Evolutionary conservation across 257 asterid species (phyloP).

Genomic region (Paulownia fortunei): DNA sequence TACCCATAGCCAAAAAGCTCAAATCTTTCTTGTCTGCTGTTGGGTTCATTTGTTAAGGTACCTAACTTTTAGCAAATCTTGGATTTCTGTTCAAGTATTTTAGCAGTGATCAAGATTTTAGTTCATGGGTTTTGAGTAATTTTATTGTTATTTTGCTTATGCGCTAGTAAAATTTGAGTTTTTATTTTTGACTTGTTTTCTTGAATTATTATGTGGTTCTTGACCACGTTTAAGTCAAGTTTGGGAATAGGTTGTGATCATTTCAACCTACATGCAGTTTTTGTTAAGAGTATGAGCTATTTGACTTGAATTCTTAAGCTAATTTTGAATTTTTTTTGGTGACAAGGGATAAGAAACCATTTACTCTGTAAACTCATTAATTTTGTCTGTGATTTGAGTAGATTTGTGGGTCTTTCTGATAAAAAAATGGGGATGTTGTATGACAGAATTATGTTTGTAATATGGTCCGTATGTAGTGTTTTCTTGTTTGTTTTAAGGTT

Average conservation of each 20-base stretch:
- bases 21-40: slow-evolving; percentile 9
- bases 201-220: slow-evolving; percentile 5
- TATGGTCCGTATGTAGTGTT: neutral
- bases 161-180: neutral
- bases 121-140: neutral
- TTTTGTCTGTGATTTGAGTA: slow-evolving; percentile 10
- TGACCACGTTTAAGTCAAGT: neutral
- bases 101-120: neutral
- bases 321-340: neutral
- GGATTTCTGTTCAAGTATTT: neutral
- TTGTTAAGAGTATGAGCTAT: neutral
- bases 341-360: neutral
- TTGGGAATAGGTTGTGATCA: neutral
- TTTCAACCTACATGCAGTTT: neutral
- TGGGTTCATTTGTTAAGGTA: slow-evolving; percentile 16
- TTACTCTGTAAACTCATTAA: neutral
- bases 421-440: neutral
- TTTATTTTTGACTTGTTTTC: neutral
- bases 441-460: neutral
- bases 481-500: neutral
- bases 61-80: neutral
- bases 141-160: neutral
- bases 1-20: slow-evolving; percentile 3
- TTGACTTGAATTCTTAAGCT: neutral
- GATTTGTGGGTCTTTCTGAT: slow-evolving; percentile 11